Percentiles rank a stretch among this genome's conserved stretches.
phyloP scores from a whole-genome alignment of 768 basidiomycete genomes.

The Serendipita vermifera region DNA sequence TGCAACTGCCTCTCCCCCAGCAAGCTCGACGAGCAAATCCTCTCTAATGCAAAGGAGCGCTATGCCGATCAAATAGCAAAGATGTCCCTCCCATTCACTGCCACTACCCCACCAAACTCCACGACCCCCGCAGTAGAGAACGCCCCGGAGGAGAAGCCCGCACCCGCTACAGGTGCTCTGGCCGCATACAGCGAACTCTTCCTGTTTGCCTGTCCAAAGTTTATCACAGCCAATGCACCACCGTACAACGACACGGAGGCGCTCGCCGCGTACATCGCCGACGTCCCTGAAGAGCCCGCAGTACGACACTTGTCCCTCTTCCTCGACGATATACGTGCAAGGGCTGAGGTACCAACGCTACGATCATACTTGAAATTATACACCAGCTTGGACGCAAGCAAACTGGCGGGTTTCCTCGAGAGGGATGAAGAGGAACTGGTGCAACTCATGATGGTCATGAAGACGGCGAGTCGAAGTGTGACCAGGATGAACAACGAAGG shows the following conservation, averaged over 20 bases:
- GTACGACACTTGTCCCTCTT: constrained; percentile 77
- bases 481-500: constrained; percentile 44
- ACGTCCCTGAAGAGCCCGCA: constrained; percentile 51
- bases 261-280: constrained; percentile 36
- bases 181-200: constrained; percentile 86
- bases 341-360: constrained; percentile 67
- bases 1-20: constrained; percentile 89
- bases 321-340: constrained; percentile 64
- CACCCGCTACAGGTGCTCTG: constrained; percentile 38
- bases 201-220: constrained; percentile 89
- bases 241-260: constrained; percentile 72
- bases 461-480: constrained; percentile 69
- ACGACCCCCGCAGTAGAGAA: constrained; percentile 29
- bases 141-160: constrained; percentile 16
- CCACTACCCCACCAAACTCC: neutral
- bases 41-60: constrained; percentile 82
- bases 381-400: constrained; percentile 81
- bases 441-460: constrained; percentile 94
- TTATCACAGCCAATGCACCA: constrained; percentile 88
- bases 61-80: constrained; percentile 84
- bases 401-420: constrained; percentile 84
- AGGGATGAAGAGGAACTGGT: constrained; percentile 88
- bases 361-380: constrained; percentile 91
- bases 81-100: constrained; percentile 59
- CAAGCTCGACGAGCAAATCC: constrained; percentile 86